Percentiles rank a stretch among this genome's conserved stretches.
phyloP scores from a whole-genome alignment of 73 alveolate species.

The Tetrahymena thermophila region DNA sequence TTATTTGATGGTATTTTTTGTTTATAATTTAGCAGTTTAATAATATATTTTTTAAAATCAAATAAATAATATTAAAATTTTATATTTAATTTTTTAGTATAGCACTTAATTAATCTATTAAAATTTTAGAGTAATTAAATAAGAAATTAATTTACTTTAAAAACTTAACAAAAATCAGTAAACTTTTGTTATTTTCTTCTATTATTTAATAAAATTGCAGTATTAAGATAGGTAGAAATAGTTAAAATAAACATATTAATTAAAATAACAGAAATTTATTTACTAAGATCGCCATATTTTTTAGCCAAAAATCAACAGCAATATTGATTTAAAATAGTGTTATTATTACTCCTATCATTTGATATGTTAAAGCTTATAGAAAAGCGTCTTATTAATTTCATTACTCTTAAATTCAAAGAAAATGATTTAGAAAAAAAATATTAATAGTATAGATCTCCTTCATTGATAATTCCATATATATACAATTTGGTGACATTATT shows the following conservation, averaged over 20 bases:
- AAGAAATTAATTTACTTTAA: too few species aligned
- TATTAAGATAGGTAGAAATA: not conserved
- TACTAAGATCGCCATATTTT: not conserved
- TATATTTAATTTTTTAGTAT: too few species aligned
- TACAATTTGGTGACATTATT: not conserved
- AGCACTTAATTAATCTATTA: too few species aligned
- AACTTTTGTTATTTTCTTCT: too few species aligned
- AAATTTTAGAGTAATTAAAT: too few species aligned
- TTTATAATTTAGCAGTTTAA: too few species aligned
- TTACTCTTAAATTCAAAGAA: not conserved
- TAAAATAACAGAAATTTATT: too few species aligned
- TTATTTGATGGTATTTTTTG: too few species aligned
- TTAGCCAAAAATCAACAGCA: not conserved
- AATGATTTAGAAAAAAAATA: not conserved
- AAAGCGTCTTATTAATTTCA: not conserved
- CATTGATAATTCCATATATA: not conserved
- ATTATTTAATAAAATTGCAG: too few species aligned
- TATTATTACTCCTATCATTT: not conserved
- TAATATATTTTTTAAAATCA: too few species aligned
- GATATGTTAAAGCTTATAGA: not conserved
- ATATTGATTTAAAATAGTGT: not conserved
- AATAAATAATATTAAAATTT: too few species aligned
- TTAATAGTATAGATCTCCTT: not conserved
- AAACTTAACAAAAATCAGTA: too few species aligned
- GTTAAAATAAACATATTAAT: not conserved